Evolutionary conservation across 768 basidiomycete genomes (phyloP).

Genomic region (Coprinopsis strossmayeri): DNA sequence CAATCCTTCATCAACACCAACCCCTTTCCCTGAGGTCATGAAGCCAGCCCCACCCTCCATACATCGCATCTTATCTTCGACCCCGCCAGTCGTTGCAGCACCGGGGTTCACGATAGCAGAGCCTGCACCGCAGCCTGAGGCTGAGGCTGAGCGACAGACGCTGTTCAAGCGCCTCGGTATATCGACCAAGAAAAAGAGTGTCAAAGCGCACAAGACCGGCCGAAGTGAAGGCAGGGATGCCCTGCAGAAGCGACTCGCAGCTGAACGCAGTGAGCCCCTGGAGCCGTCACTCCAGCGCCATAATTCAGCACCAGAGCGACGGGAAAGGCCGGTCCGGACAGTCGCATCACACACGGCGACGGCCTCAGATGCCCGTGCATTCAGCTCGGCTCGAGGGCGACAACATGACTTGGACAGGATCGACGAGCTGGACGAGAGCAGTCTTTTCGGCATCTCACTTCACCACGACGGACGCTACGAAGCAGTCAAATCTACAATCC

Average conservation of each 20-base stretch:
- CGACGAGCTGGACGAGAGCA: slow-evolving; percentile 74
- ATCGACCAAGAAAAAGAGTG: slow-evolving; percentile 6
- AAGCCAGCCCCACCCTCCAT: not conserved
- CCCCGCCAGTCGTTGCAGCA: no score
- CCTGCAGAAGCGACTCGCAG: not conserved
- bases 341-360: not conserved
- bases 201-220: not conserved
- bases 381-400: not conserved
- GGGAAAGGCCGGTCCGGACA: not conserved
- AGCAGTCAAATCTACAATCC: slow-evolving; percentile 31
- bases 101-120: no score
- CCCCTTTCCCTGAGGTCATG: slow-evolving; percentile 11
- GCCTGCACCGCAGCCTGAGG: not conserved
- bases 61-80: slow-evolving; percentile 2
- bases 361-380: not conserved
- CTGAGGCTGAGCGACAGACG: slow-evolving; percentile 10
- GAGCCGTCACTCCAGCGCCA: slow-evolving; percentile 5
- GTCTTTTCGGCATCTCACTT: slow-evolving; percentile 54
- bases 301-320: slow-evolving; percentile 1
- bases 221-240: not conserved
- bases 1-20: slow-evolving; percentile 4
- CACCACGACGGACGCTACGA: slow-evolving; percentile 80
- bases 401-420: slow-evolving; percentile 47
- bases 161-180: slow-evolving; percentile 11
- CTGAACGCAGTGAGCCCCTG: not conserved